phyloP scores from a whole-genome alignment of 2,329 filamentous ascomycete genomes.

The Davidsoniella eucalypti region DNA sequence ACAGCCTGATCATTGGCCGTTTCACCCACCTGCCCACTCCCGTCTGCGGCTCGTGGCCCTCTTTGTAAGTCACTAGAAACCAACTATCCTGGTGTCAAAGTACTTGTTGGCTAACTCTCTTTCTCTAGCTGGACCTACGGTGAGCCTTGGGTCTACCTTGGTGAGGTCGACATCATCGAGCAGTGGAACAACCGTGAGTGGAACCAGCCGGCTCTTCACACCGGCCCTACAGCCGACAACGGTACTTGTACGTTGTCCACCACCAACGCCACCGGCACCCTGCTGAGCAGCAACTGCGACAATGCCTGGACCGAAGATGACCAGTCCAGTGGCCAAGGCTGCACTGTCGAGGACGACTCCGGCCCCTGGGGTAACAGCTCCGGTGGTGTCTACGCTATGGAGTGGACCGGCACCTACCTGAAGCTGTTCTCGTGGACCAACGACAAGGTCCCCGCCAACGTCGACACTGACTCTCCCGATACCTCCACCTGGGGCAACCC shows the following conservation, averaged over 20 bases:
- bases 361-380: conserved; percentile 23
- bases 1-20: conserved; percentile 53
- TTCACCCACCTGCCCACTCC: conserved; percentile 51
- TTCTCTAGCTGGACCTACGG: conserved; percentile 30
- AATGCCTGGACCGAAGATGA: conserved; percentile 16
- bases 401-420: conserved; percentile 26
- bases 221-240: conserved; percentile 19
- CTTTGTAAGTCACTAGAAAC: conserved; percentile 30
- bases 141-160: conserved; percentile 39
- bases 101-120: background rate
- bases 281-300: conserved; percentile 25
- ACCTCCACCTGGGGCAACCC: conserved; percentile 50
- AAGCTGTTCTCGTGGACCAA: conserved; percentile 26
- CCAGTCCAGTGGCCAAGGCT: conserved; percentile 23
- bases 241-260: conserved; percentile 22
- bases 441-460: conserved; percentile 20
- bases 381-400: conserved; percentile 28
- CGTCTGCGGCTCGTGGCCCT: conserved; percentile 56
- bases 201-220: conserved; percentile 45
- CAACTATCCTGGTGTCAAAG: background rate
- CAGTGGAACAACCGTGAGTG: conserved; percentile 38
- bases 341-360: conserved; percentile 23
- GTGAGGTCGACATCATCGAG: conserved; percentile 55
- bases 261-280: conserved; percentile 18
- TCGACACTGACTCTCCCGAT: conserved; percentile 32